These are phyloP conservation scores for Trichaptum fuscoviolaceum DNA, from an alignment of 768 basidiomycete species.

Conservation along the genomic window DNA sequence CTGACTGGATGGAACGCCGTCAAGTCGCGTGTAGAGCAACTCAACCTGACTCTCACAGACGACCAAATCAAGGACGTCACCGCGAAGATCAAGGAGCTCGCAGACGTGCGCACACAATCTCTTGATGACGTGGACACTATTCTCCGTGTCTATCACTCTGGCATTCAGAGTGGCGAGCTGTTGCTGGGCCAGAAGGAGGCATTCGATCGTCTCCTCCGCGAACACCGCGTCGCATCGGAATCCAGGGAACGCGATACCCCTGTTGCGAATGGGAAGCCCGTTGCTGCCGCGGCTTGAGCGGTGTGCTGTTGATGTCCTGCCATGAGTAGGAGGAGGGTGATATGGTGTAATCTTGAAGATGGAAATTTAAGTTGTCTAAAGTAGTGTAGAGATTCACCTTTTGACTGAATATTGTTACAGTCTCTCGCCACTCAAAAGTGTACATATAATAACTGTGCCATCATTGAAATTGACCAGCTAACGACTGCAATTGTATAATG, in stretches of 20 bases:
- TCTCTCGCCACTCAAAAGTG: neutral
- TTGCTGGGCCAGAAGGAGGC: constrained; percentile 91
- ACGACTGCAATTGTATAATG: neutral
- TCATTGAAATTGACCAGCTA: neutral
- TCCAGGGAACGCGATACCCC: neutral
- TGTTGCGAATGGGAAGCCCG: neutral
- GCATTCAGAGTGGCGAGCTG: constrained; percentile 87
- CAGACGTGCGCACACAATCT: constrained; percentile 95
- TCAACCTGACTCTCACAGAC: constrained; percentile 84
- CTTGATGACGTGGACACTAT: constrained; percentile 99
- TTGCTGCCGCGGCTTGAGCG: neutral
- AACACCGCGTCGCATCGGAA: constrained; percentile 52
- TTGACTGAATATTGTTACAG: neutral
- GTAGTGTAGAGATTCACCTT: neutral
- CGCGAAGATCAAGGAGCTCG: constrained; percentile 98
- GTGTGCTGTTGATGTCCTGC: neutral
- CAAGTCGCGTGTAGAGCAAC: constrained; percentile 98
- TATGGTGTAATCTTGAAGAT: neutral
- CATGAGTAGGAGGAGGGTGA: neutral
- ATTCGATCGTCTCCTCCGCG: constrained; percentile 78
- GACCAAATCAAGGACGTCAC: constrained; percentile 98
- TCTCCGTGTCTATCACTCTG: constrained; percentile 92
- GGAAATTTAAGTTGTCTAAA: neutral
- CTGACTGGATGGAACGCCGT: constrained; percentile 99
- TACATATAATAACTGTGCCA: neutral